A percentile compares a stretch with the other conserved stretches of the same genome.
phyloP scores from a whole-genome alignment of 805 yeast species.

The Candida patagonica region DNA sequence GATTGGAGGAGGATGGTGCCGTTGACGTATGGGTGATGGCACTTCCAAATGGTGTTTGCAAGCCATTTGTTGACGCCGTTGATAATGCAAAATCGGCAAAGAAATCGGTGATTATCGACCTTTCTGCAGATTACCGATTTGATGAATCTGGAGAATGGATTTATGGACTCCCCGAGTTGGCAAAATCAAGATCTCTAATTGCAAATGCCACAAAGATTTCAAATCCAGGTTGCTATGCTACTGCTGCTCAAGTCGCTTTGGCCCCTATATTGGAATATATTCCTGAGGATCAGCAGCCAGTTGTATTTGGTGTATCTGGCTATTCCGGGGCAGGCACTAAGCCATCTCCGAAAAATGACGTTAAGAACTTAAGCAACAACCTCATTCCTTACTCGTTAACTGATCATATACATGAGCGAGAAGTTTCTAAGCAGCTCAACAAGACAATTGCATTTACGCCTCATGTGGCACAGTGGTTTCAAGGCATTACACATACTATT shows the following conservation, averaged over 20 bases:
- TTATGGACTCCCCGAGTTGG: conserved; percentile 90
- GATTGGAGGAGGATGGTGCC: conserved; percentile 62
- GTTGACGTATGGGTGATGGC: conserved; percentile 99
- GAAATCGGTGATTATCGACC: conserved; percentile 74
- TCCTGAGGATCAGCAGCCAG: conserved; percentile 56
- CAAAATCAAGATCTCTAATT: conserved; percentile 52
- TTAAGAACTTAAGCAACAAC: conserved; percentile 64
- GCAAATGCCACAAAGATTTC: conserved; percentile 72
- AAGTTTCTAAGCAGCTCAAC: conserved; percentile 75
- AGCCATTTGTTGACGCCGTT: conserved; percentile 38
- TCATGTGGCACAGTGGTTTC: conserved; percentile 99
- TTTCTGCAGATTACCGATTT: conserved; percentile 94
- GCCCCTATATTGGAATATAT: conserved; percentile 66
- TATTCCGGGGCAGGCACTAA: conserved; percentile 99
- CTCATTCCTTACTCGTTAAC: conserved; percentile 92
- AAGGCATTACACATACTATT: conserved; percentile 90
- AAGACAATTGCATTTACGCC: conserved; percentile 81
- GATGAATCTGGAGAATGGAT: conserved; percentile 83
- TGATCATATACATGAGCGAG: conserved; percentile 94
- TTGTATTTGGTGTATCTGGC: conserved; percentile 93
- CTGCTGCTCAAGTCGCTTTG: conserved; percentile 90
- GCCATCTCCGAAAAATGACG: conserved; percentile 93
- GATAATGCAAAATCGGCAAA: conserved; percentile 39
- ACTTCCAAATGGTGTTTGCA: conserved; percentile 92
- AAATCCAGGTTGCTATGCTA: conserved; percentile 99